Percentiles rank a stretch among this genome's conserved stretches.
Evolutionary conservation across 108 stramenopile genomes (phyloP).

Genomic region (Cyclotella distinguenda): DNA sequence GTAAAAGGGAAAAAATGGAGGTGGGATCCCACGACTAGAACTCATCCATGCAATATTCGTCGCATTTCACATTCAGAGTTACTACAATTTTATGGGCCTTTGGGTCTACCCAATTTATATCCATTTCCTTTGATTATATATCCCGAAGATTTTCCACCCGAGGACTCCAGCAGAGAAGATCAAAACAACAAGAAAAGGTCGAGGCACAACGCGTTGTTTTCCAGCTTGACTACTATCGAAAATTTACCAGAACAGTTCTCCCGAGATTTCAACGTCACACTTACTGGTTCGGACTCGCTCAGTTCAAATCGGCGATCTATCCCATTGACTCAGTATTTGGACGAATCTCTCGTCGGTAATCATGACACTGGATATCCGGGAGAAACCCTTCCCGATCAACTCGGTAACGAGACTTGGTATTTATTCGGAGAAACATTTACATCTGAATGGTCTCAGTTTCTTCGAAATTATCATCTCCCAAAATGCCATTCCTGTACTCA

Average conservation of each 20-base stretch:
- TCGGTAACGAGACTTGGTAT: conserved; percentile 85
- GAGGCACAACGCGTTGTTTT: conserved; percentile 44
- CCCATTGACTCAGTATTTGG: conserved; percentile 61
- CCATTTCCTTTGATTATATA: conserved; percentile 59
- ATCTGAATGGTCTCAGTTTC: conserved; percentile 60
- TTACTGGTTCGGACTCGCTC: conserved; percentile 76
- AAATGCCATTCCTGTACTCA: conserved; percentile 66
- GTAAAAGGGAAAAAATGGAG: conserved; percentile 30
- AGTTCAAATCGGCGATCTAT: conserved; percentile 70
- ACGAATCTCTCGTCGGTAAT: conserved; percentile 42
- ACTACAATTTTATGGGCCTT: conserved; percentile 31
- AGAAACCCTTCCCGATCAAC: conserved; percentile 57
- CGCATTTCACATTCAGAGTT: conserved; percentile 50
- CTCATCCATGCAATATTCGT: conserved; percentile 68
- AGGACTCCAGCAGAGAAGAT: not conserved
- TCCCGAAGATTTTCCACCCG: conserved; percentile 10
- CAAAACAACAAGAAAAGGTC: conserved; percentile 7
- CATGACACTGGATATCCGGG: conserved; percentile 6
- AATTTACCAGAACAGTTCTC: conserved; percentile 54
- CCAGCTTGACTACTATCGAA: conserved; percentile 47
- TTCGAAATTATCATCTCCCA: conserved; percentile 56
- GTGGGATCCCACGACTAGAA: conserved; percentile 60
- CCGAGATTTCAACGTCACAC: conserved; percentile 67
- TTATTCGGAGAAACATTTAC: conserved; percentile 84
- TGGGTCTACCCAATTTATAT: conserved; percentile 57